Evolutionary conservation across 768 basidiomycete genomes (phyloP), one percentile per base, ranked within the genome.

Genomic region (Pulveroboletus sp.): DNA sequence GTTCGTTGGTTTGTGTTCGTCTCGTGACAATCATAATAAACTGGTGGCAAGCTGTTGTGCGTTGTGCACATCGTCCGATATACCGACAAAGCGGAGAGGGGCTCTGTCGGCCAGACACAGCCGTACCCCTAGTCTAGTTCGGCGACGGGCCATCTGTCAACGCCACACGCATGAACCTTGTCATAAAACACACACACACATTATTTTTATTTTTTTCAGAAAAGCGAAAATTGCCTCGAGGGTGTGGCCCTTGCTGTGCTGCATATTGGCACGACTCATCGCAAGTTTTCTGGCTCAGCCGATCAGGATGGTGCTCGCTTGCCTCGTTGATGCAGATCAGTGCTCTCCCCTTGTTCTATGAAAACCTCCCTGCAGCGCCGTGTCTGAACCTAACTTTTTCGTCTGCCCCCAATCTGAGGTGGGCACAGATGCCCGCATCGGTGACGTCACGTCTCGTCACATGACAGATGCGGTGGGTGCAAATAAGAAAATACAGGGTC

Each of bases 91-190:
- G n/a, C n/a, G n/a, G 12, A 29, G 27, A 37, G 14, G 51, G 51
- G 37, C 32, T 36, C n/a, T 32, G 39, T 54, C 20, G 49, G 37
- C 27, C 37, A 41, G 10, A 16, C 12, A 17, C 12, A 30, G 42
- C 19, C 12, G 42, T 17, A 27, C 17, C 19, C 19, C 46, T 36
- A n/a, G 19, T 38, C 34, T 60, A 61, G 63, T 35, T 53, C 46
- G 39, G 52, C 60, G 57, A 45, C 53, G 51, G 62, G 38, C 43
- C 62, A 29, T 12, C 36, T 48, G 56, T 43, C 42, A 43, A 53
- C 62, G 63, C 66, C 66, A 61, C 63, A 29, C 41, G 41, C 16
- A 54, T 36, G 50, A 57, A 64, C 60, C 49, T 64, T 64, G 60
- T 39, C 64, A 50, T 50, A 50, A 29, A 29, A 6, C 27, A 12